Conservation (phyloP, 495 filamentous ascomycete species). For the Tuber aestivum region DNA sequence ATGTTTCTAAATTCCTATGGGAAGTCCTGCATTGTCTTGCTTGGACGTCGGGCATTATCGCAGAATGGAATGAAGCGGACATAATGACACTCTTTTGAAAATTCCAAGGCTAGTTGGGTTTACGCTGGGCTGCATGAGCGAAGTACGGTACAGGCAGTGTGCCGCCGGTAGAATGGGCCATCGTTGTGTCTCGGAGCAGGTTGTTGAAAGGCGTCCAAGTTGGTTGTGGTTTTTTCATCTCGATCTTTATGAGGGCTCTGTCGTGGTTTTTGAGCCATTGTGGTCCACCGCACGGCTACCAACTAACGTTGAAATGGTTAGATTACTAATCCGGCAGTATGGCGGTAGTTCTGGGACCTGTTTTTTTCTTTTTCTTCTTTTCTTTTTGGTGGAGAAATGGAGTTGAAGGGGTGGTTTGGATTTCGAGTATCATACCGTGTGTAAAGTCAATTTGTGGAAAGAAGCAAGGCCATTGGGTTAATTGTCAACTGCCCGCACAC, state of each 20-base stretch:
- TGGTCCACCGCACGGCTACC: not conserved
- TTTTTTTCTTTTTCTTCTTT: too few species aligned
- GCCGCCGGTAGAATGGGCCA: not conserved
- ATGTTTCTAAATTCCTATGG: too few species aligned
- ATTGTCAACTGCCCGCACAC: not conserved
- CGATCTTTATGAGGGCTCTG: not conserved
- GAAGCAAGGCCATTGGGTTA: not conserved
- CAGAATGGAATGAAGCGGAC: too few species aligned
- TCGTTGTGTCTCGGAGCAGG: not conserved
- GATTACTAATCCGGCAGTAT: not conserved
- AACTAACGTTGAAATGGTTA: not conserved
- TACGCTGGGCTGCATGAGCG: too few species aligned
- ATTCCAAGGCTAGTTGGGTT: too few species aligned
- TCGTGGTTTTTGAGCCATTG: not conserved
- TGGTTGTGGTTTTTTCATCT: not conserved
- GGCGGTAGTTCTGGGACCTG: not conserved
- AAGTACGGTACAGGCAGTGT: too few species aligned
- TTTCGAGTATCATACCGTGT: not conserved
- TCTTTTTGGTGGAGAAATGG: not conserved
- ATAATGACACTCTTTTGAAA: too few species aligned
- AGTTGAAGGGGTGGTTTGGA: not conserved
- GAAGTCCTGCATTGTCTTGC: too few species aligned
- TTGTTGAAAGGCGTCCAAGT: not conserved
- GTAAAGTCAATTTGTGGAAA: not conserved
- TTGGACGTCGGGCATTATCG: too few species aligned